Base-by-base conservation (phyloP, 2,329 filamentous ascomycete species). In the Hymenoscyphus scutula region DNA sequence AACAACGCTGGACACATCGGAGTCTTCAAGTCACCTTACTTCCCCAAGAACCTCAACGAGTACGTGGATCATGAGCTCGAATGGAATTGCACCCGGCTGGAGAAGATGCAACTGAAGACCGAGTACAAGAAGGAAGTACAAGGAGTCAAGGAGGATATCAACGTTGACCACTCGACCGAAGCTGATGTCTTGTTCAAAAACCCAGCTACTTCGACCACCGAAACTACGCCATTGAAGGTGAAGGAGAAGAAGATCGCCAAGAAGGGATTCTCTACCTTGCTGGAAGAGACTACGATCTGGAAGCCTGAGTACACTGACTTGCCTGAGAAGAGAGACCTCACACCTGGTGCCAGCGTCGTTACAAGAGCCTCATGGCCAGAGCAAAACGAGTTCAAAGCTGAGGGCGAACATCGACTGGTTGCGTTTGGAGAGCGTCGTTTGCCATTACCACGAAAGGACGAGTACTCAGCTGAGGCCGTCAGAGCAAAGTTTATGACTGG, bases 351-450 rank as follows among this genome's bases (percentile, higher is more conserved):
- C 17, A 45, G 58, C 5, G 23, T 10, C 15, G 37, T 17, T 5
- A 64, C 32, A 2, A 54, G 61, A 17, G 58, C 64, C 2, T 17
- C 48, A 11, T 65, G 64, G 64, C 64, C 64, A 11, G 64, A 65
- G 1, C 30, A 38, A 30, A 56, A 48, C 17, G 64, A 65, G 59
- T 54, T 63, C 29, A 65, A 62, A 32, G 59, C 61, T 38, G 61
- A 63, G 23, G 64, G 64, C 25, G 61, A 65, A 32, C 23, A 59
- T 17, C 61, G 64, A 38, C 37, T 32, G 13, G 37, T 41, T 2
- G 51, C 34, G 2, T 59, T 56, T 19, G 53, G 56, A 2, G 61
- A 63, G 29, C 48, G 64, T 27, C 34, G 64, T 2, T 27, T 65
- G 1, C 64, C 64, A 10, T n/a, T 63, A 19, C 64, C 64, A n/a